Base-by-base conservation (phyloP, 1,284 basidiomycete species). In the Microbotryum violaceum region DNA sequence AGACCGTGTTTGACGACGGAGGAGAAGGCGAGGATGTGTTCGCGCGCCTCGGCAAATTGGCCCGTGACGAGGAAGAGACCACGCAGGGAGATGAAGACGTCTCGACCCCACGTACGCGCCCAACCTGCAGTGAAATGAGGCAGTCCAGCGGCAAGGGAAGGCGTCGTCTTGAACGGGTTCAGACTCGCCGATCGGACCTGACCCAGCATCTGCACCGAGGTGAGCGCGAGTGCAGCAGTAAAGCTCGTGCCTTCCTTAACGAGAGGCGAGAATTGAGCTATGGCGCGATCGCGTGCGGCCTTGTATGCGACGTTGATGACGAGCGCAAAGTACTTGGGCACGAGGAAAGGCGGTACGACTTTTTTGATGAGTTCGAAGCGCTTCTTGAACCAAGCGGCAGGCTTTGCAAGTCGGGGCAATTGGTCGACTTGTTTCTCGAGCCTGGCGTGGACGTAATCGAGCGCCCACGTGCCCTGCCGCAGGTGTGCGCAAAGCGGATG, bases 51-150 rank as follows among this genome's bases (percentile, higher is more conserved):
- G 18, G 82, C 82, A 73, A 85, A 93, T 72, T 92, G 88, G 18
- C 93, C 92, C 0, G 92, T 96, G 1, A 89, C 88, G 67, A 97
- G 78, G 78, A 96, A 94, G 52, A 97, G 79, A 4, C 92, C 92
- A 64, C 91, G 85, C 16, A 94, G 78, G 1, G 91, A 93, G 74
- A 96, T 94, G 66, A 69, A 71, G 53, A 94, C 89, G 75, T 97
- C 92, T 46, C 92, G 83, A n/a, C 93, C 92, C 93, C 93, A 97
- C 73, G 89, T 91, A 53, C 92, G 82, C 18, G 91, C 91, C 92
- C 93, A 97, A 7, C 86, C 85, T 9, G 87, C 78, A 2, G 89
- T 79, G 72, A 97, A 97, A 77, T 97, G 92, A 14, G 93, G 91
- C 31, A 97, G 77, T 23, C 93, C 93, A n/a, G 92, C 92, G 2